A percentile compares a stretch with the other conserved stretches of the same genome.
Evolutionary conservation across 176 grass and related monocot genomes (phyloP).

Genomic region (Triticum turgidum): DNA sequence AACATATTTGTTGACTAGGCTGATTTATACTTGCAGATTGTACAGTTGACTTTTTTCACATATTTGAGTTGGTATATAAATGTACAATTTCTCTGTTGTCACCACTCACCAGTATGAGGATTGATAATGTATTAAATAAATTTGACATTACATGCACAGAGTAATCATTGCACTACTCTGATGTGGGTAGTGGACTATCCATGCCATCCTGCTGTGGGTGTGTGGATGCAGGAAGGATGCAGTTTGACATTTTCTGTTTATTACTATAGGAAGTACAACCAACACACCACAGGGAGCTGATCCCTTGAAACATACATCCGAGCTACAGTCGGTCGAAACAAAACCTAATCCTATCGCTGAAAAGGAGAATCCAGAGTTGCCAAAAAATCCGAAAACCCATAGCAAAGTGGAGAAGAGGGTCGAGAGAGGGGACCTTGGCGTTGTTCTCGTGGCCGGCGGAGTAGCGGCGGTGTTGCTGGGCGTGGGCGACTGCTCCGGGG

Average conservation of each 20-base stretch:
- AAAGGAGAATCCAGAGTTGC: constrained; percentile 37
- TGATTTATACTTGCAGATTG: neutral
- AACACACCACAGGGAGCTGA: constrained; percentile 28
- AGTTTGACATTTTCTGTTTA: constrained; percentile 30
- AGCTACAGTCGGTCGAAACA: constrained; percentile 21
- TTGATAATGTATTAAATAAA: neutral
- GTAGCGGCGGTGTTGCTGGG: no score
- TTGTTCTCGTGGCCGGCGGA: no score
- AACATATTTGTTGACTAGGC: neutral
- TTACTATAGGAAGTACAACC: constrained; percentile 34
- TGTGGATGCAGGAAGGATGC: constrained; percentile 6
- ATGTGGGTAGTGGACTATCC: neutral
- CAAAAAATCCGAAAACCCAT: constrained; percentile 18
- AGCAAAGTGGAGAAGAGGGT: no score
- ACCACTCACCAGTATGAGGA: neutral
- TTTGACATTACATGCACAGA: neutral
- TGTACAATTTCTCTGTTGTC: no score
- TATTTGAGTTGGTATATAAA: no score
- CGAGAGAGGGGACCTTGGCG: no score
- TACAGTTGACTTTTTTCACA: no score
- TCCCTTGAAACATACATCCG: constrained; percentile 34
- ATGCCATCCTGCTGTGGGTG: neutral
- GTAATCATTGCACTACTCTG: constrained; percentile 7
- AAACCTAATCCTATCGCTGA: constrained; percentile 41
- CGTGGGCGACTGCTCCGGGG: no score